Percentiles rank a stretch among this genome's conserved stretches.
Conservation (phyloP, 768 basidiomycete genomes). For the Mycena amicta region DNA sequence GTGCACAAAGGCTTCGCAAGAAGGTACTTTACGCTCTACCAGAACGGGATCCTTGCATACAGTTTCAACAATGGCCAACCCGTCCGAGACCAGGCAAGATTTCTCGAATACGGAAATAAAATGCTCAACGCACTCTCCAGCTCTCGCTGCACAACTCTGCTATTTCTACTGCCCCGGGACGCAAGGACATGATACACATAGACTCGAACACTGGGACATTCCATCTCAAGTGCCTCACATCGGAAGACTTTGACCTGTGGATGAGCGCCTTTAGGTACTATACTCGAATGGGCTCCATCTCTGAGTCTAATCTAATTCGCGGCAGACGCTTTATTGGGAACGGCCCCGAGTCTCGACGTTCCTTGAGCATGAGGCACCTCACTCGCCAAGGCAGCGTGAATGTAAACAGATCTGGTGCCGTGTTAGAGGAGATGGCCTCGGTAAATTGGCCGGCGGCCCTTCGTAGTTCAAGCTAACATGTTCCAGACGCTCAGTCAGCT, state of each 20-base stretch:
- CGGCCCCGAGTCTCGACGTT: constrained; percentile 47
- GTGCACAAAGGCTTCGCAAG: constrained; percentile 71
- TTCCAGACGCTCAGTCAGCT: constrained; percentile 60
- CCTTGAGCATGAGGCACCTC: constrained; percentile 42
- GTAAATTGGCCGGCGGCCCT: constrained; percentile 41
- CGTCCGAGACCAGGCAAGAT: constrained; percentile 57
- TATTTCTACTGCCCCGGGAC: constrained; percentile 72
- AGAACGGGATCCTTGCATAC: constrained; percentile 73
- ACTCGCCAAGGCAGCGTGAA: constrained; percentile 47
- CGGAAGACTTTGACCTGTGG: constrained; percentile 74
- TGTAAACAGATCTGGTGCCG: constrained; percentile 48
- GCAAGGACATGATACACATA: constrained; percentile 74
- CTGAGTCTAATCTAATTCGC: constrained; percentile 7
- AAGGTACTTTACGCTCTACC: constrained; percentile 69
- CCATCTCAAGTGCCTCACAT: constrained; percentile 77
- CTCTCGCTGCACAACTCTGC: constrained; percentile 68
- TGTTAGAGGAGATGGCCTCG: constrained; percentile 68
- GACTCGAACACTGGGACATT: constrained; percentile 78
- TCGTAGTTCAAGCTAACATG: constrained; percentile 4
- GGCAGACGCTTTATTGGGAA: constrained; percentile 65
- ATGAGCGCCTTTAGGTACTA: constrained; percentile 71
- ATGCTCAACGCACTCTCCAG: not conserved
- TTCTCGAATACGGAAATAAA: not conserved
- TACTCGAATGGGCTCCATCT: too few species aligned
- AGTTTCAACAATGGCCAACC: constrained; percentile 74